A percentile compares a stretch with the other conserved stretches of the same genome.
phyloP scores from a whole-genome alignment of 352 stramenopile genomes.

The Achlya hypogyna region DNA sequence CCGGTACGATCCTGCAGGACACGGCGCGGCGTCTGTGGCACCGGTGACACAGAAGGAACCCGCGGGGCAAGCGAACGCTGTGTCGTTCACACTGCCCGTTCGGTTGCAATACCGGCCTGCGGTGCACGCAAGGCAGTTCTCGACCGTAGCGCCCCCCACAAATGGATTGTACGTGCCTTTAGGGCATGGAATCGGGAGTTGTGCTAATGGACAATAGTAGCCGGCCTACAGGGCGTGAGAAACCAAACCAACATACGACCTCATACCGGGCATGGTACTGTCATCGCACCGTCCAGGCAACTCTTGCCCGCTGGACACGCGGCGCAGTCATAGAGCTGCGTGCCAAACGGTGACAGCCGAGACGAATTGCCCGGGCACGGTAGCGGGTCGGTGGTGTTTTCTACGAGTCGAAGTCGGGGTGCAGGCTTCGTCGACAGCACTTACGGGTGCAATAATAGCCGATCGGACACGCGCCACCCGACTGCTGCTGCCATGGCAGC shows the following conservation, averaged over 20 bases:
- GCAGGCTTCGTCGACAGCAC: background rate
- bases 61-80: conserved; percentile 52
- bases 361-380: conserved; percentile 54
- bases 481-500: conserved; percentile 25
- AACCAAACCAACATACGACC: no score
- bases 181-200: conserved; percentile 42
- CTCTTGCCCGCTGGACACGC: conserved; percentile 80
- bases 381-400: conserved; percentile 56
- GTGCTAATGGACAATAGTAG: conserved; percentile 39
- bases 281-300: conserved; percentile 63
- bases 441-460: conserved; percentile 57
- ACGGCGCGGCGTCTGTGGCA: conserved; percentile 28
- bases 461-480: conserved; percentile 56
- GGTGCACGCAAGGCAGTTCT: conserved; percentile 52
- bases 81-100: conserved; percentile 46
- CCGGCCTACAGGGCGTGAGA: conserved; percentile 32
- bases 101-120: conserved; percentile 66
- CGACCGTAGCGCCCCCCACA: conserved; percentile 29
- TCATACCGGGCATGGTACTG: conserved; percentile 40
- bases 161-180: conserved; percentile 47
- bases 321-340: conserved; percentile 49
- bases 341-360: conserved; percentile 37
- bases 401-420: background rate
- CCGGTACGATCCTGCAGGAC: conserved; percentile 39
- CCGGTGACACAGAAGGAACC: conserved; percentile 62